phyloP scores from a whole-genome alignment of 1,139 yeast species.

The Nakaseomyces sp. region DNA sequence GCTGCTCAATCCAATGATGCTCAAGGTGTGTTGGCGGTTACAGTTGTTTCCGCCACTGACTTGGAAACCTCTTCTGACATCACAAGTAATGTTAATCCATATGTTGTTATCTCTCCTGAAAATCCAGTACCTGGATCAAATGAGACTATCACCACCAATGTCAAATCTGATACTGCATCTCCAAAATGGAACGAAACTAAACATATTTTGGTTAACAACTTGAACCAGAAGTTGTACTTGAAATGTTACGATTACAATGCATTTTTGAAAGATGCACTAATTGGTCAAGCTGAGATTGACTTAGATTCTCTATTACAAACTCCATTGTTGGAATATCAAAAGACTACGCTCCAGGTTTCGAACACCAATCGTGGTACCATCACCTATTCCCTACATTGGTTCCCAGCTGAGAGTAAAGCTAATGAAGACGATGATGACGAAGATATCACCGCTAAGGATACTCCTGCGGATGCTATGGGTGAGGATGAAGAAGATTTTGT shows the following conservation, averaged over 20 bases:
- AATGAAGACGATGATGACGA: constrained; percentile 8
- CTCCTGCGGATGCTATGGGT: constrained; percentile 9
- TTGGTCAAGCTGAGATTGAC: constrained; percentile 51
- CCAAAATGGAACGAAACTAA: constrained; percentile 64
- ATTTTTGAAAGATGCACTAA: constrained; percentile 45
- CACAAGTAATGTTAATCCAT: constrained; percentile 49
- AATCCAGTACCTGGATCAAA: constrained; percentile 33
- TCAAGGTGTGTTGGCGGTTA: constrained; percentile 58
- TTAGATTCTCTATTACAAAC: constrained; percentile 52
- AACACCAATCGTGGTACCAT: constrained; percentile 53
- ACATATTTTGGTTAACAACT: constrained; percentile 47
- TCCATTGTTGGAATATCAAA: constrained; percentile 28
- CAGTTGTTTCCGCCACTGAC: constrained; percentile 44
- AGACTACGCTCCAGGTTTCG: constrained; percentile 36
- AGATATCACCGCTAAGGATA: constrained; percentile 12
- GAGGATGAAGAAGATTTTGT: constrained; percentile 24
- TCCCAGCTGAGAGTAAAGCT: constrained; percentile 33
- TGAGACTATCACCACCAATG: constrained; percentile 44
- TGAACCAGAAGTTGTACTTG: constrained; percentile 50
- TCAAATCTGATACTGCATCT: constrained; percentile 45
- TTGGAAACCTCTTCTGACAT: constrained; percentile 39
- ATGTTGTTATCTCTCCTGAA: constrained; percentile 43
- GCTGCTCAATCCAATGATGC: constrained; percentile 57
- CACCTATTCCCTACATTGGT: constrained; percentile 56
- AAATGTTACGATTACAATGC: constrained; percentile 47